Evolutionary conservation across 345 rosid species (phyloP), one percentile per base, ranked within the genome.

Genomic region (Bruguiera parviflora): DNA sequence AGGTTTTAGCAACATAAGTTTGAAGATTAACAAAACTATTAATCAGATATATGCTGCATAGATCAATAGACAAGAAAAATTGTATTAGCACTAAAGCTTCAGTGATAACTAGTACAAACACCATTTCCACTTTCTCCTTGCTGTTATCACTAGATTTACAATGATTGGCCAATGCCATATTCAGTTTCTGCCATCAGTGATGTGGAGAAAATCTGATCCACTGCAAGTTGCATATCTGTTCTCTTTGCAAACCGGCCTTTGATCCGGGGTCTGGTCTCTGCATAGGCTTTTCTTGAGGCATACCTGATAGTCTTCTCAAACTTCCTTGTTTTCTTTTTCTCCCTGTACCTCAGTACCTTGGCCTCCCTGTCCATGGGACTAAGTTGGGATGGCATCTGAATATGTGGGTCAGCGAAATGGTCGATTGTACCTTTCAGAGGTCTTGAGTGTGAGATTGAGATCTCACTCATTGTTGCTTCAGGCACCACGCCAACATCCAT

Each of bases 211-310:
- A 88, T 72, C 67, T 79, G 91, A 28, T 90, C 92, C 20, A 79
- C 86, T 61, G 87, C 92, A 58, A 85, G 80, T 11, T 87, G 92
- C 21, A 37, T 75, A 25, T 89, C 83, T 3, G 77, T 84, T 75
- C 96, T 85, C 87, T 95, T 95, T 0, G 92, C 97, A 33, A 95
- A 95, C 53, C 97, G 64, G 16, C 99, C 99, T 73, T 92, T 95
- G 82, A 95, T 86, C 37, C 99, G 76, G 10, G 97, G 99, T 64
- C 99, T 85, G 56, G 87, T 86, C 76, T 95, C 99, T 49, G 97
- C 99, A 56, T 95, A 92, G 5, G 99, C 97, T 80, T 95, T 92
- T 77, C 99, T 86, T 15, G 97, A 95, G 46, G 99, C 99, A 78
- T 95, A 92, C 84, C 99, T 81, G 67, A 92, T 95, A 18, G 99